Evolutionary conservation across 257 asterid genomes (phyloP).

Genomic region (Salvia rosmarinus): DNA sequence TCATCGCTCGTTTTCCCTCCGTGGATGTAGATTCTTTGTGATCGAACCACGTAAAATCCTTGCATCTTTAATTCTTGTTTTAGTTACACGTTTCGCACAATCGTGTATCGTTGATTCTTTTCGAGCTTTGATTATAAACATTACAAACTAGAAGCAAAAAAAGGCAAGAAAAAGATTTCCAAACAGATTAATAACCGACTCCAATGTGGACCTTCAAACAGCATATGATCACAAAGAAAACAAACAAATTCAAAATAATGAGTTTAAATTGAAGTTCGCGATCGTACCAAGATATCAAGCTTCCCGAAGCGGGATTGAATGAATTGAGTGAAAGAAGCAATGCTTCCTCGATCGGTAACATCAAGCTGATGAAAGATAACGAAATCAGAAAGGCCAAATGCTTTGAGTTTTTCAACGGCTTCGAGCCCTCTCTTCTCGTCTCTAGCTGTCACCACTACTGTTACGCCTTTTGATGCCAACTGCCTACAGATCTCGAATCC

Average conservation of each 20-base stretch:
- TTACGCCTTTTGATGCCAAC: slow-evolving; percentile 50
- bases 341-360: slow-evolving; percentile 41
- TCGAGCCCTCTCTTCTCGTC: slow-evolving; percentile 54
- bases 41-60: no score
- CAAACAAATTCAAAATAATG: not conserved
- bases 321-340: slow-evolving; percentile 48
- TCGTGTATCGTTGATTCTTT: no score
- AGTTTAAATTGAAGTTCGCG: no score
- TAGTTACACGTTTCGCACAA: no score
- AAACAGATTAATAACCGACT: not conserved
- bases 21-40: no score
- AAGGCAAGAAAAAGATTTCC: not conserved
- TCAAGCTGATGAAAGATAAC: slow-evolving; percentile 63
- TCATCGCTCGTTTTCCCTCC: no score
- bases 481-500: slow-evolving; percentile 63
- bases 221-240: no score
- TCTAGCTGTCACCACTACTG: slow-evolving; percentile 59
- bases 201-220: not conserved
- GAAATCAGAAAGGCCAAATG: slow-evolving; percentile 25
- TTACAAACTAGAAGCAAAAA: no score
- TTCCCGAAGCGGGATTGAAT: slow-evolving; percentile 44
- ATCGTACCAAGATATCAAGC: slow-evolving; percentile 57
- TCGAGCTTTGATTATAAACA: no score
- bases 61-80: no score
- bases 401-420: slow-evolving; percentile 52